Evolutionary conservation across 495 filamentous ascomycete genomes (phyloP), one percentile per base, ranked within the genome.

Genomic region (Evernia prunastri): DNA sequence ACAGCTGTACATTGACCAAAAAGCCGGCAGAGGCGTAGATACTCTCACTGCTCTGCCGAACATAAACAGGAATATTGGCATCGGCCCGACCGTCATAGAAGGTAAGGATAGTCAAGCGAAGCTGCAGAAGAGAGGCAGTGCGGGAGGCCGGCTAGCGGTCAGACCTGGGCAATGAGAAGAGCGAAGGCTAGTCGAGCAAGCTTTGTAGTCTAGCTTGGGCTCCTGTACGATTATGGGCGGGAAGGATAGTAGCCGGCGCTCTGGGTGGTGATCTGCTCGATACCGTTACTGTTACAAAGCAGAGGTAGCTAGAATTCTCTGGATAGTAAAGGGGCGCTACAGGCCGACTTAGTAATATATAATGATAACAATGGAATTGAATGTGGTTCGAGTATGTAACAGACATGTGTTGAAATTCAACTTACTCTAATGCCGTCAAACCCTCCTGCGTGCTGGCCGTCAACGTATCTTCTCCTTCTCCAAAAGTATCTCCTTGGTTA

Each of bases 1-100:
- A 3, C 84, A 87, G 68, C 72, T 89, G 37, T 98, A 97, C 69
- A 76, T 97, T 56, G 91, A 92, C 61, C 85, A 90, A 71, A 96
- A 96, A 69, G 85, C 82, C 29, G 83, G 82, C 17, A 79, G 74
- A 33, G 61, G 68, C 4, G 67, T 68, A 2, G 80, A 82, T 63
- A 80, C 74, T 1, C 63, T 82, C 1, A 75, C 78, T 13, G 77
- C 79, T 4, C 70, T 82, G 18, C 81, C 81, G 7, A 77, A 75
- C 23, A 79, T 83, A 35, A 73, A 64, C 18, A 63, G 63, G 4
- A 62, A 60, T 8, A 36, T 53, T 31, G 63, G 57, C 10, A 35
- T 42, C 35, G 39, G 56, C 25, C 27, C 45, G 37, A 59, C 39
- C 9, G 39, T 42, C n/a, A 47, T 67, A 23, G 61, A 63, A 13